Evolutionary conservation across 2,329 filamentous ascomycete species (phyloP).

Genomic region (Aspergillus sp.): DNA sequence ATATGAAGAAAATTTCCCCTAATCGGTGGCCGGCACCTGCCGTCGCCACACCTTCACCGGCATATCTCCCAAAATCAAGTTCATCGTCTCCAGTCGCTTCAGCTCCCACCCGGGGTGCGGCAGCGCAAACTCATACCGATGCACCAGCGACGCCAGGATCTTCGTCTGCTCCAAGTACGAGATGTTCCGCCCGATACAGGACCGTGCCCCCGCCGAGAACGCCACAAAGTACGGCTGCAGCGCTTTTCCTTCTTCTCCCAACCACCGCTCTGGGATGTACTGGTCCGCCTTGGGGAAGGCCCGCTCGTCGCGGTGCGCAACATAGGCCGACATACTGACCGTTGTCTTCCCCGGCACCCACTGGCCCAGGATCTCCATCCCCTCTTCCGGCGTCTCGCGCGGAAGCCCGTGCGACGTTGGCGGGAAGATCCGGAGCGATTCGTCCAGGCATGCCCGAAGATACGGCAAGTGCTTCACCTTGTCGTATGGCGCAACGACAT

Average conservation of each 20-base stretch:
- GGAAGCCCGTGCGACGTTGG: slow-evolving; percentile 48
- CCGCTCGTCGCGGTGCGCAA: slow-evolving; percentile 41
- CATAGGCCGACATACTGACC: slow-evolving; percentile 46
- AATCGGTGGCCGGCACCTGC: slow-evolving; percentile 6
- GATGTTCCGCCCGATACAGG: slow-evolving; percentile 47
- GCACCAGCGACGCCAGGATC: slow-evolving; percentile 42
- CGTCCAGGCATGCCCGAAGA: slow-evolving; percentile 55
- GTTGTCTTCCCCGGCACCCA: slow-evolving; percentile 49
- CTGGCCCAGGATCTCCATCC: slow-evolving; percentile 46
- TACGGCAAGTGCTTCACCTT: slow-evolving; percentile 56
- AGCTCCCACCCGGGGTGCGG: slow-evolving; percentile 28
- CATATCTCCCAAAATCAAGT: slow-evolving; percentile 34
- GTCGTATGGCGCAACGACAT: slow-evolving; percentile 52
- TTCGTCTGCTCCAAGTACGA: slow-evolving; percentile 55
- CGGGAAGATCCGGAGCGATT: slow-evolving; percentile 50
- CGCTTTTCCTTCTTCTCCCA: slow-evolving; percentile 43
- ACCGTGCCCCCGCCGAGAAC: slow-evolving; percentile 44
- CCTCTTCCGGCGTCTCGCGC: slow-evolving; percentile 50
- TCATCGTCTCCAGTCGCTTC: slow-evolving; percentile 32
- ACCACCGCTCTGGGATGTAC: slow-evolving; percentile 47
- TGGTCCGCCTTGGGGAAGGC: slow-evolving; percentile 42
- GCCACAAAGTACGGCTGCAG: slow-evolving; percentile 44
- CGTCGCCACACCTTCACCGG: slow-evolving; percentile 36
- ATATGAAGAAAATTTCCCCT: slow-evolving; percentile 4
- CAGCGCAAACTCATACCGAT: slow-evolving; percentile 35